Percentiles rank a stretch among this genome's conserved stretches.
Conservation (phyloP, 305 asterid genomes). For the Solanum chacoense region DNA sequence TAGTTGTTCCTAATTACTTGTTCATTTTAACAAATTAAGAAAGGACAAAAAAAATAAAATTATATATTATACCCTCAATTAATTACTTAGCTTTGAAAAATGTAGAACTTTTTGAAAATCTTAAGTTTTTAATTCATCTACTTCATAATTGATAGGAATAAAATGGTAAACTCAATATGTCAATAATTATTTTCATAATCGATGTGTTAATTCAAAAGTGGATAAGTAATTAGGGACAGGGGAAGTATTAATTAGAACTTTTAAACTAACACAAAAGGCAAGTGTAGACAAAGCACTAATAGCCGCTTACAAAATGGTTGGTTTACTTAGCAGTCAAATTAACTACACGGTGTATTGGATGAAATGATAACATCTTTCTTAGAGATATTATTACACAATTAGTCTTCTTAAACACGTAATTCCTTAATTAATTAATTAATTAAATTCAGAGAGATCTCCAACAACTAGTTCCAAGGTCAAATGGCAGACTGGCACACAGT, state of each 20-base stretch:
- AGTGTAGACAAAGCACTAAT: neutral
- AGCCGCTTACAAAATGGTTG: neutral
- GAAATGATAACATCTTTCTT: neutral
- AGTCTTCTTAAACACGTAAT: neutral
- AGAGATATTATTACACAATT: neutral
- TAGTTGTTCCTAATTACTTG: too few species aligned
- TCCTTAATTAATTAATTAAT: neutral
- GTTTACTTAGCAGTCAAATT: neutral
- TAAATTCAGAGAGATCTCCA: neutral
- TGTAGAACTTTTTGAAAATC: too few species aligned
- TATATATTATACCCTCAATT: too few species aligned
- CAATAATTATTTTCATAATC: too few species aligned
- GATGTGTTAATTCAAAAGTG: too few species aligned
- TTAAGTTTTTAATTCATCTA: too few species aligned
- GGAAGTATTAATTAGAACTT: neutral
- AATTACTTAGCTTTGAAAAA: too few species aligned
- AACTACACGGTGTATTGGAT: neutral
- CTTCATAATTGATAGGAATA: too few species aligned
- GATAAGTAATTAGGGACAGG: rapidly evolving
- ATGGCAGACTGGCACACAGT: neutral
- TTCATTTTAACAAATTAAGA: too few species aligned
- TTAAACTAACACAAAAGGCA: neutral
- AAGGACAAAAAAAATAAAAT: too few species aligned
- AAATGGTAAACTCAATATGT: too few species aligned
- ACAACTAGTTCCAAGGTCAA: neutral